These are phyloP conservation scores for Podospora australis DNA, from an alignment of 495 filamentous ascomycete species.

Conservation along the genomic window DNA sequence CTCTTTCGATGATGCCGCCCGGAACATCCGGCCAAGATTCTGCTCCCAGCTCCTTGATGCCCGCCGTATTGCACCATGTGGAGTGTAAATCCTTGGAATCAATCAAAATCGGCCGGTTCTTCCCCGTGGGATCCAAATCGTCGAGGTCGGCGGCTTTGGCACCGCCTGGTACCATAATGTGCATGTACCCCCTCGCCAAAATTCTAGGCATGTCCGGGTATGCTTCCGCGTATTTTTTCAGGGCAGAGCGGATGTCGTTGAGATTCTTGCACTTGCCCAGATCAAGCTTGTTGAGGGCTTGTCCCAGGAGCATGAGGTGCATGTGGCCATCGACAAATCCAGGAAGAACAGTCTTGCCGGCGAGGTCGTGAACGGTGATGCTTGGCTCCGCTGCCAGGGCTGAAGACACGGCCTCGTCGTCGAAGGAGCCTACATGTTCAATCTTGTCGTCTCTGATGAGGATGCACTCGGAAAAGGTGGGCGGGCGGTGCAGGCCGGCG, in stretches of 20 bases:
- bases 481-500: conserved; percentile 18
- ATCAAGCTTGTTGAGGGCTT: conserved; percentile 51
- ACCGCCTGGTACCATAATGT: conserved; percentile 46
- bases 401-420: conserved; percentile 26
- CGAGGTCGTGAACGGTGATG: conserved; percentile 40
- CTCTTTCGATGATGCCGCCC: conserved; percentile 52
- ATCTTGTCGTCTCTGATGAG: conserved; percentile 31
- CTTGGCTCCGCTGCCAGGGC: conserved; percentile 25
- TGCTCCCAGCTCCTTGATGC: conserved; percentile 45
- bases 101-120: conserved; percentile 53
- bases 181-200: conserved; percentile 56
- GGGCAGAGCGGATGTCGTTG: conserved; percentile 44
- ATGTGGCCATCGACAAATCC: conserved; percentile 63
- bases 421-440: conserved; percentile 36
- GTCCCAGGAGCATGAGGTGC: conserved; percentile 55
- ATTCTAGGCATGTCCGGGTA: conserved; percentile 47
- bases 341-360: conserved; percentile 46
- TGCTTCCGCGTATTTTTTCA: conserved; percentile 43
- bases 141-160: conserved; percentile 64
- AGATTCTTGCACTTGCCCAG: conserved; percentile 49
- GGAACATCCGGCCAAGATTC: conserved; percentile 43
- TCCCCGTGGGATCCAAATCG: conserved; percentile 47
- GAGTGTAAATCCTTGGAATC: conserved; percentile 59
- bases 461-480: conserved; percentile 34
- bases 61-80: conserved; percentile 55